Conservation (phyloP, 768 basidiomycete genomes). For the Boletus subparvulus region DNA sequence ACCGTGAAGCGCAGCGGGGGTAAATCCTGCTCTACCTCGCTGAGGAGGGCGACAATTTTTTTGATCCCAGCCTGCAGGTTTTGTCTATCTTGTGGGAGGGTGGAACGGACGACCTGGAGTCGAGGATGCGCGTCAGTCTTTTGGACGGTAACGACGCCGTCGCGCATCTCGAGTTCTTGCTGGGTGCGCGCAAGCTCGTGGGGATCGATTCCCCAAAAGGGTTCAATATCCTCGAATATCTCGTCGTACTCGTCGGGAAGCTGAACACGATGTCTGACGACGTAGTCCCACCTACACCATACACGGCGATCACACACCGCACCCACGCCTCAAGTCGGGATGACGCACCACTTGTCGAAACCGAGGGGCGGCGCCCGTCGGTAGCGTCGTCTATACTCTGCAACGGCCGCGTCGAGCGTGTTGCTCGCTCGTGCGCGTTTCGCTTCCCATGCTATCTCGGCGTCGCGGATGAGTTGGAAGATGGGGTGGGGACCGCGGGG, state of each 20-base stretch:
- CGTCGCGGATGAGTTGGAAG: conserved; percentile 39
- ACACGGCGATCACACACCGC: background rate
- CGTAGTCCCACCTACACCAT: conserved; percentile 46
- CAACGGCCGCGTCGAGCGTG: conserved; percentile 37
- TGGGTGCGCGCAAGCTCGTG: conserved; percentile 21
- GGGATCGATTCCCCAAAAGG: conserved; percentile 39
- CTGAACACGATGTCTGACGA: conserved; percentile 37
- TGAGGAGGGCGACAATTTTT: conserved; percentile 24
- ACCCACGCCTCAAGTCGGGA: too few species aligned
- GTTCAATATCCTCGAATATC: conserved; percentile 38
- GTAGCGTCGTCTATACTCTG: conserved; percentile 39
- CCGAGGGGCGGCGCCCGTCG: conserved; percentile 38
- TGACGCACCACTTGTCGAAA: conserved; percentile 42
- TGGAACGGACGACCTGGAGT: conserved; percentile 18
- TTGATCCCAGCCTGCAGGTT: conserved; percentile 1
- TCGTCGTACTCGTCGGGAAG: conserved; percentile 50
- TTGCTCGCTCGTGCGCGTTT: conserved; percentile 37
- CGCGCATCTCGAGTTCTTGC: conserved; percentile 18
- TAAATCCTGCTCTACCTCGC: conserved; percentile 28
- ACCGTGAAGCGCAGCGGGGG: conserved; percentile 34
- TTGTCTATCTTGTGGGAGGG: conserved; percentile 1
- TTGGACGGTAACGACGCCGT: conserved; percentile 21
- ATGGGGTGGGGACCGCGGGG: conserved; percentile 42
- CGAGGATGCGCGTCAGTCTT: conserved; percentile 14
- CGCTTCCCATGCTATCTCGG: conserved; percentile 37